Percentiles rank a stretch among this genome's conserved stretches.
Evolutionary conservation across 345 rosid species (phyloP).

Genomic region (Rhodamnia rubescens): DNA sequence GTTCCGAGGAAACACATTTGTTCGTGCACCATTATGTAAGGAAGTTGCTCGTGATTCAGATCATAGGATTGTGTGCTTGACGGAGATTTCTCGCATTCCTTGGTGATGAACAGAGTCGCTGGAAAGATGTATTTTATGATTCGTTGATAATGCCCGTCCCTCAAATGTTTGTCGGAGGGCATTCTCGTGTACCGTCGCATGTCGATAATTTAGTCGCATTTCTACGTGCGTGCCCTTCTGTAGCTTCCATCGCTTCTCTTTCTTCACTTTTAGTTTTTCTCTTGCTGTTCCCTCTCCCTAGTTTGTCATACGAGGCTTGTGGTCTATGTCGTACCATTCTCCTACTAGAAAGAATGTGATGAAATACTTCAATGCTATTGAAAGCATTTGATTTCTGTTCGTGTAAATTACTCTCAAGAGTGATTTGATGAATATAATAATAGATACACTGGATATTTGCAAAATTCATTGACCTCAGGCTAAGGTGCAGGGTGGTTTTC

Average conservation of each 20-base stretch:
- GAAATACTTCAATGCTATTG: not conserved
- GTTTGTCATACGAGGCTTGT: not conserved
- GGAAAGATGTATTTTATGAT: conserved; percentile 16
- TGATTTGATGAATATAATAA: not conserved
- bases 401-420: not conserved
- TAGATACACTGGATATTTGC: not conserved
- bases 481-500: not conserved
- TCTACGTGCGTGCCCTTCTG: conserved; percentile 14
- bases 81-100: not conserved
- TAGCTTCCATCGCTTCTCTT: conserved; percentile 1
- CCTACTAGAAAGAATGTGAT: not conserved
- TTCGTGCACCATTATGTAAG: conserved; percentile 64
- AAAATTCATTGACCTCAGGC: not conserved
- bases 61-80: conserved; percentile 1
- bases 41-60: not conserved
- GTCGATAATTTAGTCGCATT: conserved; percentile 16
- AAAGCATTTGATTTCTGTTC: not conserved
- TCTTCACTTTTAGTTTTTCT: not conserved
- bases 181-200: conserved; percentile 12
- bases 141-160: conserved; percentile 15
- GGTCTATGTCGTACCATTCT: not conserved
- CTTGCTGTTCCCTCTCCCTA: not conserved
- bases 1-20: conserved; percentile 41
- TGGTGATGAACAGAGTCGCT: conserved; percentile 6
- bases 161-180: conserved; percentile 10